A percentile compares a stretch with the other conserved stretches of the same genome.
phyloP scores from a whole-genome alignment of 1,284 basidiomycete species.

The Ustilago tritici region DNA sequence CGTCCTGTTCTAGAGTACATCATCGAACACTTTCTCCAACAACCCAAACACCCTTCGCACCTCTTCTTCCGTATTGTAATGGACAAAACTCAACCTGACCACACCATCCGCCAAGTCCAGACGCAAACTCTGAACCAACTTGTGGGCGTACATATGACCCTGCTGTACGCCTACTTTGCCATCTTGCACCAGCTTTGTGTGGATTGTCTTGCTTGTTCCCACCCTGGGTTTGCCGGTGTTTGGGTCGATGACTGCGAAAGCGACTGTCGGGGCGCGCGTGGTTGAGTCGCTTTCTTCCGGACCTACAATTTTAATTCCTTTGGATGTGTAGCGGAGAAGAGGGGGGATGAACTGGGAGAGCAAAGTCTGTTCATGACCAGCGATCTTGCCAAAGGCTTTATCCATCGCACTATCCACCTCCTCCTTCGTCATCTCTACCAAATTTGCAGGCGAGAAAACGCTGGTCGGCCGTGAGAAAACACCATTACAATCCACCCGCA shows the following conservation, averaged over 20 bases:
- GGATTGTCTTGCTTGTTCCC: slow-evolving; percentile 76
- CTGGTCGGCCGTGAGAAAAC: not conserved
- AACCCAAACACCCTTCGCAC: slow-evolving; percentile 74
- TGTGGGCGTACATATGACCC: slow-evolving; percentile 83
- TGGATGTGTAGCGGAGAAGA: slow-evolving; percentile 71
- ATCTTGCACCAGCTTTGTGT: slow-evolving; percentile 72
- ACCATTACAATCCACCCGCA: slow-evolving; percentile 28
- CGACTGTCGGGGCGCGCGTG: slow-evolving; percentile 76
- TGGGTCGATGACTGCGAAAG: slow-evolving; percentile 75
- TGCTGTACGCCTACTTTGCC: slow-evolving; percentile 79
- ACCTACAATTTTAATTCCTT: slow-evolving; percentile 75
- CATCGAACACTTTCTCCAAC: slow-evolving; percentile 71
- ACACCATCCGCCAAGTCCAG: slow-evolving; percentile 74
- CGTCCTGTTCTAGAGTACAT: slow-evolving; percentile 2
- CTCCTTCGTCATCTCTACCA: not conserved
- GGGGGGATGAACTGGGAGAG: slow-evolving; percentile 72
- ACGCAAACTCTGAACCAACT: slow-evolving; percentile 73
- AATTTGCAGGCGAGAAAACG: not conserved
- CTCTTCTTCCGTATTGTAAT: slow-evolving; percentile 82
- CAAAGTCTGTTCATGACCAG: slow-evolving; percentile 72
- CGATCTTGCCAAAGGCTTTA: slow-evolving; percentile 68
- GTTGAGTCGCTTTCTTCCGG: slow-evolving; percentile 70
- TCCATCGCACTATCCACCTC: slow-evolving; percentile 50
- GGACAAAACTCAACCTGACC: slow-evolving; percentile 81
- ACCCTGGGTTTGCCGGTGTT: slow-evolving; percentile 67